Conservation (phyloP, 2,329 filamentous ascomycete species). For the Claviceps sp. region DNA sequence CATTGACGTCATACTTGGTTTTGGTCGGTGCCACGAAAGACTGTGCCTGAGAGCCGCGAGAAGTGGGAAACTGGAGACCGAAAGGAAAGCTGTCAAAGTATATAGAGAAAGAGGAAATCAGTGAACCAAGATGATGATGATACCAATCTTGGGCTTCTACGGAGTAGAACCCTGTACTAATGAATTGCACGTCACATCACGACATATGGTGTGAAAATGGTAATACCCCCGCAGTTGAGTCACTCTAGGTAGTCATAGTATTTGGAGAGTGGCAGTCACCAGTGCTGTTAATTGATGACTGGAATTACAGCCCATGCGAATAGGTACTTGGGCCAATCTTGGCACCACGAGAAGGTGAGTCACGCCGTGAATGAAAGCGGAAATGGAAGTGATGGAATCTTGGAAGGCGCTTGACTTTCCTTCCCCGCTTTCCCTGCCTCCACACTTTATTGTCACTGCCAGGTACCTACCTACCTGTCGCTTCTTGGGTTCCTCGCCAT, state of each 20-base stretch:
- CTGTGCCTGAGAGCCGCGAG: too few species aligned
- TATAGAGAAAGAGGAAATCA: background rate
- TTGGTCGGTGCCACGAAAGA: background rate
- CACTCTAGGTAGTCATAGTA: background rate
- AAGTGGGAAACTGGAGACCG: background rate
- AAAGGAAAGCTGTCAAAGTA: background rate
- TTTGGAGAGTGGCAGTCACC: background rate
- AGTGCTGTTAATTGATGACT: too few species aligned
- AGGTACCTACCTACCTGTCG: too few species aligned
- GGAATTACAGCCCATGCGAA: too few species aligned
- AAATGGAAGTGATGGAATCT: too few species aligned
- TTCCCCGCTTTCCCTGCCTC: too few species aligned
- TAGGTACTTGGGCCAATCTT: background rate
- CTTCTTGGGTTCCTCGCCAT: too few species aligned
- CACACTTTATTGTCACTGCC: too few species aligned
- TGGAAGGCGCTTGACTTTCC: too few species aligned
- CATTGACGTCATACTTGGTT: constrained; percentile 30
- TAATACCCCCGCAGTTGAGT: background rate
- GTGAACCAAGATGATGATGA: background rate
- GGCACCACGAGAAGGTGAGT: background rate
- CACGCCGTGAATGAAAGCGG: background rate
- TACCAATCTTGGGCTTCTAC: background rate
- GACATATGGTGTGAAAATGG: background rate
- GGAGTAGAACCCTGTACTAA: too few species aligned
- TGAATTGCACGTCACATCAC: background rate